These are phyloP conservation scores for Pythium rhizo-oryzae DNA, from an alignment of 352 stramenopile genomes.

Conservation along the genomic window DNA sequence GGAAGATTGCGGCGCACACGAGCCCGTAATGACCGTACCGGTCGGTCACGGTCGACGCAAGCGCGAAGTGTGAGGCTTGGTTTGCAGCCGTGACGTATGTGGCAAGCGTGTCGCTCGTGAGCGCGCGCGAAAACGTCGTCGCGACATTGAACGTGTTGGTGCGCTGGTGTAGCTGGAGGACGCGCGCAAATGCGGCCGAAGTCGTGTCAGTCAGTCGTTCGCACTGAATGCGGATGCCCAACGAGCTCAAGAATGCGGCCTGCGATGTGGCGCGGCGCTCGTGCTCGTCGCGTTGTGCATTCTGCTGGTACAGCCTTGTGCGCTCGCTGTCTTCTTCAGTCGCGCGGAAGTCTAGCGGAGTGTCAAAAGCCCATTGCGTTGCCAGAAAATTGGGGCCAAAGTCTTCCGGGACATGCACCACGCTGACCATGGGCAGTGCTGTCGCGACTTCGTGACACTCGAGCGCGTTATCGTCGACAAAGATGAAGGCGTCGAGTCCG, in stretches of 20 bases:
- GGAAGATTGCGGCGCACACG: constrained; percentile 52
- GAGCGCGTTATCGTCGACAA: constrained; percentile 73
- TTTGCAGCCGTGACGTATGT: constrained; percentile 28
- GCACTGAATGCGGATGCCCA: constrained; percentile 70
- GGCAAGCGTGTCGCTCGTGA: constrained; percentile 37
- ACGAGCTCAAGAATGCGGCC: constrained; percentile 64
- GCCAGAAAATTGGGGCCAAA: constrained; percentile 43
- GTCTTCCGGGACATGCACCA: constrained; percentile 47
- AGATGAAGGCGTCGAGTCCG: constrained; percentile 65
- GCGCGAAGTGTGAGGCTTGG: constrained; percentile 23
- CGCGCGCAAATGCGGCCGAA: constrained; percentile 33
- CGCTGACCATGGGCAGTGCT: constrained; percentile 46
- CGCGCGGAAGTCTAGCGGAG: constrained; percentile 15
- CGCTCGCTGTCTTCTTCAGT: constrained; percentile 47
- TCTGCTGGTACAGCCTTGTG: constrained; percentile 65
- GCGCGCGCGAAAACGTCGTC: constrained; percentile 49
- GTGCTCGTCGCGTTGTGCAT: constrained; percentile 43
- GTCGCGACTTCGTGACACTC: constrained; percentile 67
- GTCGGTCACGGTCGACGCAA: constrained; percentile 69
- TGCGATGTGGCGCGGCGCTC: constrained; percentile 37
- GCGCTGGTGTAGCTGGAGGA: constrained; percentile 68
- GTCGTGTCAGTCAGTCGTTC: constrained; percentile 36
- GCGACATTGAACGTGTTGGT: constrained; percentile 77
- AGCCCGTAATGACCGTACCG: constrained; percentile 79
- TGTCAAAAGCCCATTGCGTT: constrained; percentile 61